Percentiles rank a stretch among this genome's conserved stretches.
Evolutionary conservation across 139 green algal genomes (phyloP).

Genomic region (Chlorella vulgaris): DNA sequence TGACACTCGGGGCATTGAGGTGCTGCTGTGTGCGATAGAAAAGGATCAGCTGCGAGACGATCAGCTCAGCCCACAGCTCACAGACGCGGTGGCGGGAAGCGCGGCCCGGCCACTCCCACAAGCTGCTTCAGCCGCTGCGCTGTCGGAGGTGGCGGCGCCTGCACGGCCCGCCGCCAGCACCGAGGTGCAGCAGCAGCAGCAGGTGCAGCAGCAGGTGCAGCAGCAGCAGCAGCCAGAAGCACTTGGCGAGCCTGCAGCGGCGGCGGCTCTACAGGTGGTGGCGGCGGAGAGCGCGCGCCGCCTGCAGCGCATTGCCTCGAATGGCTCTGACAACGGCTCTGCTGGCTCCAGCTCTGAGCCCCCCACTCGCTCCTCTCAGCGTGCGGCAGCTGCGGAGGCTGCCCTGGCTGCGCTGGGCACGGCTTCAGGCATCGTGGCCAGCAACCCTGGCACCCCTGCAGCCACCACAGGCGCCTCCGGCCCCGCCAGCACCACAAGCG

Average conservation of each 20-base stretch:
- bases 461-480: not conserved
- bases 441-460: not conserved
- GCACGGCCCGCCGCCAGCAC: not conserved
- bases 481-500: too few relatives aligned
- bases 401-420: not conserved
- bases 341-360: constrained; percentile 12
- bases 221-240: too few relatives aligned
- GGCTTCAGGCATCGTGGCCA: not conserved
- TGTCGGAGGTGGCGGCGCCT: constrained; percentile 8
- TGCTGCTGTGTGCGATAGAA: constrained; percentile 18
- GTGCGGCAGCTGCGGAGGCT: not conserved
- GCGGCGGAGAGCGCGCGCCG: not conserved
- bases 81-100: not conserved
- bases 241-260: not conserved
- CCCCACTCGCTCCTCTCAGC: not conserved
- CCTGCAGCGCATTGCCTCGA: not conserved
- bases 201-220: not conserved
- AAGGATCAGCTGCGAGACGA: constrained; percentile 16
- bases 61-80: not conserved
- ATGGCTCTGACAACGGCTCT: constrained; percentile 18
- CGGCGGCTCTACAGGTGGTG: not conserved
- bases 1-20: constrained; percentile 17
- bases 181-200: not conserved
- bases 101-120: too few relatives aligned
- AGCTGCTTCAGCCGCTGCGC: not conserved